phyloP scores from a whole-genome alignment of 2,329 filamentous ascomycete genomes.

The Penicillium sp. region DNA sequence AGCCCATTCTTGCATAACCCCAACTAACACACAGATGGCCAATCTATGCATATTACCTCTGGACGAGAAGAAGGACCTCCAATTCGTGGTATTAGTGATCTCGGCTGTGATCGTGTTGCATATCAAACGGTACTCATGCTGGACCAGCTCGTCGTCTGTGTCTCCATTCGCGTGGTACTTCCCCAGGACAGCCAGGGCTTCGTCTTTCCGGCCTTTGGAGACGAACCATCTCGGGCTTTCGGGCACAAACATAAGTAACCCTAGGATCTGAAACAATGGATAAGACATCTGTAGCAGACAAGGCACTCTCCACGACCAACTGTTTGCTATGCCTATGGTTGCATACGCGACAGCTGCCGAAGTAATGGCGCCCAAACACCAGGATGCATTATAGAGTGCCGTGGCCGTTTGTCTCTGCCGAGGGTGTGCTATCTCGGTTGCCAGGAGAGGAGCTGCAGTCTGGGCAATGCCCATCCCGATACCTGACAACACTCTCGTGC shows the following conservation, averaged over 20 bases:
- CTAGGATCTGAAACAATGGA: conserved; percentile 47
- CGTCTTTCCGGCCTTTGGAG: conserved; percentile 55
- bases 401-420: conserved; percentile 28
- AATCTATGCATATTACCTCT: conserved; percentile 18
- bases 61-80: conserved; percentile 19
- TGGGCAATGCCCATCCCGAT: conserved; percentile 36
- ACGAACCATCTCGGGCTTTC: conserved; percentile 65
- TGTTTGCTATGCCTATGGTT: conserved; percentile 11
- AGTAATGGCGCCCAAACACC: conserved; percentile 16
- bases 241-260: conserved; percentile 53
- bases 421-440: conserved; percentile 30
- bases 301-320: conserved; percentile 56
- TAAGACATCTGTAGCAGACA: conserved; percentile 52
- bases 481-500: conserved; percentile 32
- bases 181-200: conserved; percentile 55
- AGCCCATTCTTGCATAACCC: conserved; percentile 24
- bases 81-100: conserved; percentile 8
- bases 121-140: conserved; percentile 22
- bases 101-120: conserved; percentile 18
- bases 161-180: conserved; percentile 58
- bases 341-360: conserved; percentile 13
- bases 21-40: conserved; percentile 18
- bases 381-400: conserved; percentile 28
- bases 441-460: conserved; percentile 27
- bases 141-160: conserved; percentile 23